Conservation (phyloP, 345 rosid genomes). For the Eucalyptus tenuipes region DNA sequence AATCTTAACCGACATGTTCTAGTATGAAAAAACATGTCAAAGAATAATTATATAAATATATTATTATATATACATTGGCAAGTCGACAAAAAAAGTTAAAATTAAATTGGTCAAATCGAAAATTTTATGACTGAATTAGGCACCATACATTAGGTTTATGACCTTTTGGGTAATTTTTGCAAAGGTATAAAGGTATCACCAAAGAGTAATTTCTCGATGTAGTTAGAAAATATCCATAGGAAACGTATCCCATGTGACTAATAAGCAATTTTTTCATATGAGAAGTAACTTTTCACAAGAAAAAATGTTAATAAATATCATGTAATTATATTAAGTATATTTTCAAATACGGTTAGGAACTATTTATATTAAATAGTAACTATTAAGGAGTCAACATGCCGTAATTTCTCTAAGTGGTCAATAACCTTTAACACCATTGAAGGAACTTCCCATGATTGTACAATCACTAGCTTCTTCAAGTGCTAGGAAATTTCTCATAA, state of each 20-base stretch:
- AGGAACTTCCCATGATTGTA: not conserved
- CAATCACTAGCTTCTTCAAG: not conserved
- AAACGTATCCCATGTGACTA: not conserved
- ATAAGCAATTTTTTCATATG: not conserved
- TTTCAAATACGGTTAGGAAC: not conserved
- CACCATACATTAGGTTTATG: not conserved
- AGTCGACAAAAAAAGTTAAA: not conserved
- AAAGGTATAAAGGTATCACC: not conserved
- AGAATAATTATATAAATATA: not conserved
- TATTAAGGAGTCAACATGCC: not conserved
- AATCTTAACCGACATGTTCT: not conserved
- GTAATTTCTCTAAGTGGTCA: not conserved
- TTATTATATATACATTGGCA: not conserved
- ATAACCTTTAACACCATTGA: not conserved
- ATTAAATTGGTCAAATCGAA: accelerated
- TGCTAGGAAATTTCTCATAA: not conserved
- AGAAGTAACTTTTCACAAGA: not conserved
- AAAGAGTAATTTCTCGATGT: not conserved
- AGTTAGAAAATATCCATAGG: not conserved
- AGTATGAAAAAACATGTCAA: not conserved
- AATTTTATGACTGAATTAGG: not conserved
- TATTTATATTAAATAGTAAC: not conserved
- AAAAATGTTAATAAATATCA: not conserved
- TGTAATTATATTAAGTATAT: not conserved
- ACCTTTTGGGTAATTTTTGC: accelerated